Conservation (phyloP, 331 rosid genomes). For the Acacia pycnantha region DNA sequence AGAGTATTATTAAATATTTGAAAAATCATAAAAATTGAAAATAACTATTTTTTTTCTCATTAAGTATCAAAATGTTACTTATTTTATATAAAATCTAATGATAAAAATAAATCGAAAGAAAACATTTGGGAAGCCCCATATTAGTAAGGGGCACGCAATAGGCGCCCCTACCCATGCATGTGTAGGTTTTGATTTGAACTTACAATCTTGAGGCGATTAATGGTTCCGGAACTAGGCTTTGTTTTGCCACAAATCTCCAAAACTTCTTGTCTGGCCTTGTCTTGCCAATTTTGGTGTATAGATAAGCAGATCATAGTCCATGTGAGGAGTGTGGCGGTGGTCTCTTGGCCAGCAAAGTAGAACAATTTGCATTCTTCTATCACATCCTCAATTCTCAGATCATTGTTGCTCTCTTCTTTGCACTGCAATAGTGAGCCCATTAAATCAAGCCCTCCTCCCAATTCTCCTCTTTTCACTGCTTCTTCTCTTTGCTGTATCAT, state of each 20-base stretch:
- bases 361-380: constrained; percentile 59
- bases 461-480: constrained; percentile 22
- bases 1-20: too few species aligned
- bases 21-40: too few species aligned
- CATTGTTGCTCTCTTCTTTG: constrained; percentile 19
- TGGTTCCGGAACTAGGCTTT: constrained; percentile 25
- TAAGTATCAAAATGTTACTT: too few species aligned
- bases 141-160: too few species aligned
- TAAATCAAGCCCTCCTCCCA: constrained; percentile 30
- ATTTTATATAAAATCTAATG: too few species aligned
- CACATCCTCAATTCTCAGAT: constrained; percentile 45
- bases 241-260: constrained; percentile 31
- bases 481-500: constrained; percentile 37
- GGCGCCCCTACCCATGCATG: too few species aligned
- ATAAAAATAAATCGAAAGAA: too few species aligned
- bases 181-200: not conserved
- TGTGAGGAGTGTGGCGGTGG: constrained; percentile 42
- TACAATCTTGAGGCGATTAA: constrained; percentile 43
- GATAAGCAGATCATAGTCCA: constrained; percentile 50
- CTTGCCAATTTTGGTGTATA: constrained; percentile 50
- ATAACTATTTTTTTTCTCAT: too few species aligned
- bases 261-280: constrained; percentile 44
- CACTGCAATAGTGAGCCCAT: constrained; percentile 36
- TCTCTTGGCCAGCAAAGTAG: constrained; percentile 56
- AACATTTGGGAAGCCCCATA: too few species aligned